Evolutionary conservation across 2,329 filamentous ascomycete genomes (phyloP), one percentile per base, ranked within the genome.

Genomic region (Hypoxylon sp.): DNA sequence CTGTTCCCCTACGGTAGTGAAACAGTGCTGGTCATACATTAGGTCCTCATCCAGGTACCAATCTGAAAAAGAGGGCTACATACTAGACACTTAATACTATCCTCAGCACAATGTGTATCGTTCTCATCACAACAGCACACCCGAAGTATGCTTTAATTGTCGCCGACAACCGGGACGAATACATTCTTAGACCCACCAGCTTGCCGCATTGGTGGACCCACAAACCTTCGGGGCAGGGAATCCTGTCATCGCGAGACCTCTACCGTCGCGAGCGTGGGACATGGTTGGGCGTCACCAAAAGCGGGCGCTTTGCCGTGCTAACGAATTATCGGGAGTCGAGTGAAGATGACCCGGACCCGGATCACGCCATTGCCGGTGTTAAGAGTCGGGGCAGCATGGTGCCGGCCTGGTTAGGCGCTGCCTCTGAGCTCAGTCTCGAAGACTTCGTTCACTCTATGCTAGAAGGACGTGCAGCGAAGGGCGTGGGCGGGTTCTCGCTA

Each of bases 81-180:
- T 51, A 25, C 37, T 17, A 50, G n/a, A 27, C 13, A 20, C 40
- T 11, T 55, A 11, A 40, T n/a, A 55, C 31, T 25, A 48, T 30
- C 3, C 44, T 30, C 17, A 51, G 42, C 70, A 79, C 55, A 63
- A 95, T 95, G 92, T 95, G 92, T 78, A 94, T 95, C 81, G 90
- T 89, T 54, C 83, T 95, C 50, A 83, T 93, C 65, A 93, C 92
- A 27, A 95, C 92, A 17, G 86, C 90, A 50, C 92, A 95, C 77
- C 92, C 92, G 8, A 84, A 87, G 72, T 95, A 95, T 80, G 86
- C 91, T 27, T 85, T 95, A 67, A 91, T 95, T 74, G 82, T 93
- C 67, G 84, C 94, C 77, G 89, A 94, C 81, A 95, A 95, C 79
- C 88, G 92, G 74, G 92, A 95, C 82, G 92, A 91, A 78, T 91